Evolutionary conservation across 805 yeast genomes (phyloP).

Genomic region (Nakazawaea ambrosiae): DNA sequence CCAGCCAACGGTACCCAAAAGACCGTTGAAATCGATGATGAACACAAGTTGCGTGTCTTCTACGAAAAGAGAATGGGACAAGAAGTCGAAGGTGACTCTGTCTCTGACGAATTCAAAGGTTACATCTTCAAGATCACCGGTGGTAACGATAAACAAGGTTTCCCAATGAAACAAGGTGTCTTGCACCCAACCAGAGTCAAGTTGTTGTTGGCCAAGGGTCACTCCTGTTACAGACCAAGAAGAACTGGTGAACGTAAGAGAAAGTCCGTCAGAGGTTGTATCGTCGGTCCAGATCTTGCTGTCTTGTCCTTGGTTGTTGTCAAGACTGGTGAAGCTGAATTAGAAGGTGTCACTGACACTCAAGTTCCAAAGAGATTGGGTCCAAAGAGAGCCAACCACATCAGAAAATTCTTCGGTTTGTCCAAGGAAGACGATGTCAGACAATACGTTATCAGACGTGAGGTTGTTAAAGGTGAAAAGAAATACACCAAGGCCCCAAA

Average conservation of each 20-base stretch:
- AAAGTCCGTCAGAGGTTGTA: conserved; percentile 99
- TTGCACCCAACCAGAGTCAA: conserved; percentile 99
- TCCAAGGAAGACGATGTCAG: conserved; percentile 90
- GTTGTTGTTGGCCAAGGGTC: conserved; percentile 87
- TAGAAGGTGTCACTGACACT: conserved; percentile 91
- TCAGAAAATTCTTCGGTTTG: conserved; percentile 99
- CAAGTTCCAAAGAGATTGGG: conserved; percentile 98
- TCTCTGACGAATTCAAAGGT: conserved; percentile 99
- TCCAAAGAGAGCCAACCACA: conserved; percentile 99
- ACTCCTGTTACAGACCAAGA: conserved; percentile 99
- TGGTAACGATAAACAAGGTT: conserved; percentile 99
- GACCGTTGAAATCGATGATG: conserved; percentile 96
- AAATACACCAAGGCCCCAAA: conserved; percentile 99
- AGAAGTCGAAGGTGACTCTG: conserved; percentile 98
- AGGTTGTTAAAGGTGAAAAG: conserved; percentile 96
- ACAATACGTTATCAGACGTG: conserved; percentile 95
- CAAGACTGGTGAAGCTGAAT: conserved; percentile 96
- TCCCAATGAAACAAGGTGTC: conserved; percentile 99
- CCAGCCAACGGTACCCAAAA: conserved; percentile 99
- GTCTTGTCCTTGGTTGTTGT: conserved; percentile 88
- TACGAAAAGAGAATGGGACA: conserved; percentile 99
- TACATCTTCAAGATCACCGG: conserved; percentile 98
- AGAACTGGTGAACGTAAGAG: conserved; percentile 99
- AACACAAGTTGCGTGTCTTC: conserved; percentile 96
- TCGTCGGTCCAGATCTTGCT: conserved; percentile 94